Percentiles rank a stretch among this genome's conserved stretches.
phyloP scores from a whole-genome alignment of 768 basidiomycete genomes.

The Collybia sordida region DNA sequence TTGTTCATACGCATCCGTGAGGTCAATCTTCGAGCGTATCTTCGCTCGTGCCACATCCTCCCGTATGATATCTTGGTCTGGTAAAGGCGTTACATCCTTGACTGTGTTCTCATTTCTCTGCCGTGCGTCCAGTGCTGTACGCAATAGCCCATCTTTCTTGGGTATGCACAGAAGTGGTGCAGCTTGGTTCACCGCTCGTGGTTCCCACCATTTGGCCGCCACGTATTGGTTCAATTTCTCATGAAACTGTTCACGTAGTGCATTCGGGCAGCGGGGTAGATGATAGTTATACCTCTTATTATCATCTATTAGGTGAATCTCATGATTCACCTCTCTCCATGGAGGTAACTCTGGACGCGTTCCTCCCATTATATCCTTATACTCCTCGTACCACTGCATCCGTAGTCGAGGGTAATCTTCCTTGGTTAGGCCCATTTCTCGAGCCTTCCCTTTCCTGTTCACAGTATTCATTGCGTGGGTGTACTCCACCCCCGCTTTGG shows the following conservation, averaged over 20 bases:
- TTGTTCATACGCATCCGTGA: slow-evolving; percentile 43
- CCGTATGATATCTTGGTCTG: slow-evolving; percentile 33
- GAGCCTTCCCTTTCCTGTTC: neutral
- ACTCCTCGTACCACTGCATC: slow-evolving; percentile 19
- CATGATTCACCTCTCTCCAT: slow-evolving; percentile 34
- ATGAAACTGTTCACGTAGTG: slow-evolving; percentile 23
- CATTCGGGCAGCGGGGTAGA: slow-evolving; percentile 28
- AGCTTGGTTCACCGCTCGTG: slow-evolving; percentile 16
- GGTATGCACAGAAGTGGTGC: slow-evolving; percentile 31
- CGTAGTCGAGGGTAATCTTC: slow-evolving; percentile 14
- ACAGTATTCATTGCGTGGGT: neutral
- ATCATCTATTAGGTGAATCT: slow-evolving; percentile 35
- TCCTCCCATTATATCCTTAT: slow-evolving; percentile 21
- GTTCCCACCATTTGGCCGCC: slow-evolving; percentile 34
- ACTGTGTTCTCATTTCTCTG: slow-evolving; percentile 40
- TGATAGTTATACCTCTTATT: slow-evolving; percentile 27
- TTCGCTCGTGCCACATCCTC: slow-evolving; percentile 30
- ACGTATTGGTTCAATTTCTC: slow-evolving; percentile 31
- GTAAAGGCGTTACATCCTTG: slow-evolving; percentile 38
- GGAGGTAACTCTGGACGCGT: slow-evolving; percentile 27
- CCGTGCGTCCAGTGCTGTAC: slow-evolving; percentile 32
- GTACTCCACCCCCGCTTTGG: neutral
- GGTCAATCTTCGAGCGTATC: slow-evolving; percentile 37
- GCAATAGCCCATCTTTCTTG: slow-evolving; percentile 30
- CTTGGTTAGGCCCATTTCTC: neutral